phyloP scores from a whole-genome alignment of 345 rosid genomes.

The Nasturtium officinale region DNA sequence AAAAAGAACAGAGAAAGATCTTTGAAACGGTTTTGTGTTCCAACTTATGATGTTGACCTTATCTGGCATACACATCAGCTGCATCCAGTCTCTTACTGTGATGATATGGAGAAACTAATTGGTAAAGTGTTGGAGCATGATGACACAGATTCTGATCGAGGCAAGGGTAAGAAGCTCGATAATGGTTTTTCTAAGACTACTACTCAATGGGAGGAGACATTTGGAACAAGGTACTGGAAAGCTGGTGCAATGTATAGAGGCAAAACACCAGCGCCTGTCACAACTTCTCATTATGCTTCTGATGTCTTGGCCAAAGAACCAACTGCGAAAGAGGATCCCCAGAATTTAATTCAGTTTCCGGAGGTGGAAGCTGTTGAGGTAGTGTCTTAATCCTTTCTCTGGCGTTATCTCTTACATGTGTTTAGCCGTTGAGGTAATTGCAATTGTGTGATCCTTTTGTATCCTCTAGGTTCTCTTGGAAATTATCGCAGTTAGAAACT shows the following conservation, averaged over 20 bases:
- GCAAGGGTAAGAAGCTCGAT: slow-evolving; percentile 87
- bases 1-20: slow-evolving; percentile 75
- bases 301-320: slow-evolving; percentile 44
- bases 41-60: slow-evolving; percentile 95
- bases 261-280: slow-evolving; percentile 64
- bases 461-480: slow-evolving; percentile 40
- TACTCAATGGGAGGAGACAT: slow-evolving; percentile 83
- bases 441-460: slow-evolving; percentile 4
- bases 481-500: slow-evolving; percentile 67
- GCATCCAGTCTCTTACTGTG: slow-evolving; percentile 74
- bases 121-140: slow-evolving; percentile 91
- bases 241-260: slow-evolving; percentile 97
- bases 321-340: slow-evolving; percentile 31
- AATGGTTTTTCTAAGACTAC: slow-evolving; percentile 81
- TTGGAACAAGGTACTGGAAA: slow-evolving; percentile 81
- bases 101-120: slow-evolving; percentile 58
- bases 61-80: slow-evolving; percentile 99
- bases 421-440: not conserved
- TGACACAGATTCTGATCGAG: slow-evolving; percentile 87
- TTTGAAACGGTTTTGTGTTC: slow-evolving; percentile 70
- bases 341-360: slow-evolving; percentile 50
- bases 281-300: slow-evolving; percentile 51
- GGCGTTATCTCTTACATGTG: not conserved
- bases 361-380: slow-evolving; percentile 74
- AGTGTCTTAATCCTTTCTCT: slow-evolving; percentile 27